Base-by-base conservation (phyloP, 306 rosid genomes). In the Gastrolobium villosum region DNA sequence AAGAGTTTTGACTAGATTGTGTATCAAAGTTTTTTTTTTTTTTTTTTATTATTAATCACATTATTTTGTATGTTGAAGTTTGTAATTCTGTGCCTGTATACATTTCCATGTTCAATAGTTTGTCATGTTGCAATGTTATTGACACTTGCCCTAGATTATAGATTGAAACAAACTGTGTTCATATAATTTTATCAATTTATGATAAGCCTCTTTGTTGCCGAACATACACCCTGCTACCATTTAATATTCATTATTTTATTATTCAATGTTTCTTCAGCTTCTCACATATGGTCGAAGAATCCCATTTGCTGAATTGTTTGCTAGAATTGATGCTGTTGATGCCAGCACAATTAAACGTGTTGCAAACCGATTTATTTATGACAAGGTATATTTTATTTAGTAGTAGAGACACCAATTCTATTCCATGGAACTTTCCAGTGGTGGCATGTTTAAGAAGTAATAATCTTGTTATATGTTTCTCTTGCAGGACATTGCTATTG, bases 201-300 rank as follows among this genome's bases (percentile, higher is more conserved):
- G 26, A 6, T 10, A 57, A 41, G 67, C 73, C 39, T 56, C 14
- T 40, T 31, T 70, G 0, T 59, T 14, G 59, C 62, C 30, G 48
- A 44, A 59, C 32, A 48, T 69, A 45, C 20, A 10, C 43, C 46
- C 28, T 15, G 59, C 44, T 11, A 28, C 46, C 3, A 14, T 55
- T 11, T 30, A 32, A 5, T 70, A 13, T 46, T 20, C 5, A 46
- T 71, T 45, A 11, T 11, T 45, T 30, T 59, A 45, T 61, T 59
- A 11, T 37, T 66, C 45, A 13, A 11, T 52, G 36, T 70, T 85
- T 83, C 88, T 78, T 59, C 82, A 78, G 82, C 80, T 93, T 60
- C 96, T 95, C 61, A 95, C 96, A 37, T 95, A 93, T 5, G 97
- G 98, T 45, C 89, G 99, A 56, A 95, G 99, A 90, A 92, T 95